Conservation (phyloP, 2,329 filamentous ascomycete species). For the Raffaelea arxii region DNA sequence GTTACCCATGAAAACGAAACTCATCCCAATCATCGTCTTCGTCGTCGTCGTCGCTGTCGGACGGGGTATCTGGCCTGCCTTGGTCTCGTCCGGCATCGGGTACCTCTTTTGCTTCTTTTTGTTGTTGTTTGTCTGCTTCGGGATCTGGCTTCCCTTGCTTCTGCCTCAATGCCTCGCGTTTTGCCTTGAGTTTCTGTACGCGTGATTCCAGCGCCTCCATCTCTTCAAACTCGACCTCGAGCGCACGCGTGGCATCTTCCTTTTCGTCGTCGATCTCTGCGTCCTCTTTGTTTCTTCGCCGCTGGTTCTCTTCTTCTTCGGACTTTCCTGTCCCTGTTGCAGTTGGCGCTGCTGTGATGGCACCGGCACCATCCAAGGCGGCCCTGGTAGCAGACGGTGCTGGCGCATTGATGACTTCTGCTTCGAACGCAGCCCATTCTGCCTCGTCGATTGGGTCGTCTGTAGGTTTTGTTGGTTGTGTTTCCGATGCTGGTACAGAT, state of each 20-base stretch:
- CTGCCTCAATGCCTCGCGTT: constrained; percentile 50
- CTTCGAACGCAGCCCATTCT: constrained; percentile 82
- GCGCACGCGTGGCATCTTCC: constrained; percentile 63
- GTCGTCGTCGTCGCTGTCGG: constrained; percentile 29
- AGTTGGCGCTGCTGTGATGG: constrained; percentile 60
- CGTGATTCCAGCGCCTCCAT: constrained; percentile 72
- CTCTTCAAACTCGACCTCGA: constrained; percentile 72
- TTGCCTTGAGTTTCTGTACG: constrained; percentile 58
- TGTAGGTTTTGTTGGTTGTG: neutral
- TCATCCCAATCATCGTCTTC: constrained; percentile 34
- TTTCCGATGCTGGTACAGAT: constrained; percentile 1
- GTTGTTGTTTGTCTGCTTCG: constrained; percentile 16
- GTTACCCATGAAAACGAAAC: neutral
- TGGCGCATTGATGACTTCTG: constrained; percentile 53
- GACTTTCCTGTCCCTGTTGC: constrained; percentile 47
- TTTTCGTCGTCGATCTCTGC: constrained; percentile 53
- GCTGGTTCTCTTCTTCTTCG: constrained; percentile 39
- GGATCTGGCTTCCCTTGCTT: constrained; percentile 15
- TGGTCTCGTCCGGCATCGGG: constrained; percentile 29
- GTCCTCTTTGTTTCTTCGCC: constrained; percentile 45
- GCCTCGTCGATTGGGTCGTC: constrained; percentile 51
- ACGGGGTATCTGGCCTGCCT: no score
- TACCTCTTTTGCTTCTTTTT: constrained; percentile 25
- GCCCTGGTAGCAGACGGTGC: constrained; percentile 21
- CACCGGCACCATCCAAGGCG: constrained; percentile 32